Percentiles rank a stretch among this genome's conserved stretches.
Evolutionary conservation across 306 rosid genomes (phyloP).

Genomic region (Castanea mollissima): DNA sequence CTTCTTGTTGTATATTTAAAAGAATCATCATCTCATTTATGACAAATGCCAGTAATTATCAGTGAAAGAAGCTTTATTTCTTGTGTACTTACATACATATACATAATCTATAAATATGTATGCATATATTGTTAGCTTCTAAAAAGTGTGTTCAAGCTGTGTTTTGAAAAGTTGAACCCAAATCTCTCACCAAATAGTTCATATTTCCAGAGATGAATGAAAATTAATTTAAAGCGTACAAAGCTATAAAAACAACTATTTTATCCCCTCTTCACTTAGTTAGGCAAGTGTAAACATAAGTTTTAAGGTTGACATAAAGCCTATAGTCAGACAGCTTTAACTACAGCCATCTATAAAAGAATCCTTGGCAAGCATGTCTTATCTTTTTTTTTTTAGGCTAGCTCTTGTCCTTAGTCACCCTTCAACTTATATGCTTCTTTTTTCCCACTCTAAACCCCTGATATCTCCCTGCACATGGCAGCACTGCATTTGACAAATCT

Average conservation of each 20-base stretch:
- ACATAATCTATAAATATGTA: not conserved
- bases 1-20: not conserved
- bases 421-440: not conserved
- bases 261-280: not conserved
- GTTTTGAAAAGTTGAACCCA: not conserved
- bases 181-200: not conserved
- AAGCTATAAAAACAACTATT: not conserved
- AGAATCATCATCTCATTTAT: not conserved
- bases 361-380: not conserved
- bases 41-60: not conserved
- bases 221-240: not conserved
- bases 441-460: no score
- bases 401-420: not conserved
- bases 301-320: not conserved
- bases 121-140: not conserved
- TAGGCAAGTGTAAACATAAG: not conserved
- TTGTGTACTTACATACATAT: not conserved
- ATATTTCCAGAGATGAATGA: not conserved
- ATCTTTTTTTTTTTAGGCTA: not conserved
- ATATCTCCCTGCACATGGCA: no score
- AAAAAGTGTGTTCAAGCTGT: not conserved
- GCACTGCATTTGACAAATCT: no score
- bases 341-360: not conserved
- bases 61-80: not conserved
- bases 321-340: not conserved